These are phyloP conservation scores for Xylariales sp. DNA, from an alignment of 2,329 filamentous ascomycete genomes.

Conservation along the genomic window DNA sequence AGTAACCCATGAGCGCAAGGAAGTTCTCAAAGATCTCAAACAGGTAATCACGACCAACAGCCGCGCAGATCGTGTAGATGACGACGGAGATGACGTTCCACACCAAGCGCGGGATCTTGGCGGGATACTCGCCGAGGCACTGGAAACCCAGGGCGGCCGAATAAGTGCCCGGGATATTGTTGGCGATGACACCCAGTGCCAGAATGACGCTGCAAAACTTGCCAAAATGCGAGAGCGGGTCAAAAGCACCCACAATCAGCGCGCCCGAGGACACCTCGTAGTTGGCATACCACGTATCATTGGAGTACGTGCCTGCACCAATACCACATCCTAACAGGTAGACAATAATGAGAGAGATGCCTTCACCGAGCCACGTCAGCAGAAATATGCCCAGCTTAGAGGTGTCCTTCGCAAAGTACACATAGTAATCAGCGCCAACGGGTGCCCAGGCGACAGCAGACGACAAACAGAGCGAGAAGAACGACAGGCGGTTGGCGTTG, in stretches of 20 bases:
- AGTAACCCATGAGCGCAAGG: slow-evolving; percentile 67
- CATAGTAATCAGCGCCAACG: slow-evolving; percentile 63
- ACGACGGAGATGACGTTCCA: slow-evolving; percentile 61
- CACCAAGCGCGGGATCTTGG: slow-evolving; percentile 55
- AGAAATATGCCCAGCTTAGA: slow-evolving; percentile 38
- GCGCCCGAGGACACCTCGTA: slow-evolving; percentile 57
- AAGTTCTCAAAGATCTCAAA: slow-evolving; percentile 66
- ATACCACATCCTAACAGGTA: slow-evolving; percentile 60
- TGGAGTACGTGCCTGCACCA: slow-evolving; percentile 48
- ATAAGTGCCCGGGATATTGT: slow-evolving; percentile 62
- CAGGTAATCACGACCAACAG: slow-evolving; percentile 57
- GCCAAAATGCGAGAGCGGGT: slow-evolving; percentile 56
- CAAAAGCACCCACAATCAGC: slow-evolving; percentile 59
- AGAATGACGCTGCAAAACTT: slow-evolving; percentile 63
- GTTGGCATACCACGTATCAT: slow-evolving; percentile 50
- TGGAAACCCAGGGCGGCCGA: slow-evolving; percentile 65
- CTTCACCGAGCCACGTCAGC: slow-evolving; percentile 21
- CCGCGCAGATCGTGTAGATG: slow-evolving; percentile 52
- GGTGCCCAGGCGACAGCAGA: slow-evolving; percentile 61
- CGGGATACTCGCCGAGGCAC: slow-evolving; percentile 55
- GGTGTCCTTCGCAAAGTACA: slow-evolving; percentile 37
- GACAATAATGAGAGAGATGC: slow-evolving; percentile 40
- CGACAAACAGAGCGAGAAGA: slow-evolving; percentile 65
- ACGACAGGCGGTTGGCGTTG: slow-evolving; percentile 57
- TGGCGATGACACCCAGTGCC: slow-evolving; percentile 60